A percentile compares a stretch with the other conserved stretches of the same genome.
These are phyloP conservation scores for Spergularia bocconei DNA, from an alignment of 148 eudicot species.

Conservation along the genomic window DNA sequence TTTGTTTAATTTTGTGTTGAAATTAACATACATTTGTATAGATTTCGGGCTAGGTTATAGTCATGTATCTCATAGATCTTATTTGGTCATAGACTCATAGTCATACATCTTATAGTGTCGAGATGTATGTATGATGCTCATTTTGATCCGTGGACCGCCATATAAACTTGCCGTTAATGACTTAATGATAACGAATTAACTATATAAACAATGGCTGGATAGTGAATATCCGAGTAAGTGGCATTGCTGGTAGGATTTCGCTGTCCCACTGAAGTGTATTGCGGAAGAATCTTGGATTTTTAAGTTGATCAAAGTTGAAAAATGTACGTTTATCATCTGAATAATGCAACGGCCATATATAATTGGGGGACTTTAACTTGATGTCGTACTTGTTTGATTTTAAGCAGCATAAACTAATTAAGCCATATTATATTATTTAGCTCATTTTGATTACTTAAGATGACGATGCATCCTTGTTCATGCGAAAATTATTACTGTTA, in stretches of 20 bases:
- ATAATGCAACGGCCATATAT: neutral
- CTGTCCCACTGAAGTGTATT: neutral
- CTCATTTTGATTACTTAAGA: neutral
- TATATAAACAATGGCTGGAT: neutral
- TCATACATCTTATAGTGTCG: no score
- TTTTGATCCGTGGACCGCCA: no score
- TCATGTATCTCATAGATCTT: no score
- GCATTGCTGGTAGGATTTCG: constrained; percentile 16
- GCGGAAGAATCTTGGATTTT: neutral
- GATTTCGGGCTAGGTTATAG: no score
- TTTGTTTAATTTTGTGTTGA: no score
- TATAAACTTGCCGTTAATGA: no score
- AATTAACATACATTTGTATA: no score
- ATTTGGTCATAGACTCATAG: no score
- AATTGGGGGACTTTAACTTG: neutral
- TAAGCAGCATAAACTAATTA: neutral
- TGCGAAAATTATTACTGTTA: neutral
- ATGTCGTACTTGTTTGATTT: neutral
- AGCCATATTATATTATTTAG: neutral
- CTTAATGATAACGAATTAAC: no score
- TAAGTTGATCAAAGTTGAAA: neutral
- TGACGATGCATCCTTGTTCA: neutral
- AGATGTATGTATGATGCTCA: no score
- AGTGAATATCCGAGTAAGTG: neutral
- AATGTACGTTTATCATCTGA: neutral